Percentiles rank a stretch among this genome's conserved stretches.
These are phyloP conservation scores for Artomyces pyxidatus DNA, from an alignment of 768 basidiomycete species.

Conservation along the genomic window DNA sequence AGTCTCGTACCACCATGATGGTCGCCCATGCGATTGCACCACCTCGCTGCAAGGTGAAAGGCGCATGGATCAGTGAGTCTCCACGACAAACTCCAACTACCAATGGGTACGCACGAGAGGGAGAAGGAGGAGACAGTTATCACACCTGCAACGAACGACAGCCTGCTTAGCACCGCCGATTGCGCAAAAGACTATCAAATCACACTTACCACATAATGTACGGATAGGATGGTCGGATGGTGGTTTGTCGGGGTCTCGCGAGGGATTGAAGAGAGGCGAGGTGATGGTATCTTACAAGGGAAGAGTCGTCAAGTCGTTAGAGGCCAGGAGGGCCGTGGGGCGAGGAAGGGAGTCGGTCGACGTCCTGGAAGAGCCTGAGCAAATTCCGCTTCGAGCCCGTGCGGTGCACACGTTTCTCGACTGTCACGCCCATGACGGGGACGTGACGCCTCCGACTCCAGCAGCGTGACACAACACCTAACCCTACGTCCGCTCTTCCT, in stretches of 20 bases:
- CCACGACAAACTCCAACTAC: not conserved
- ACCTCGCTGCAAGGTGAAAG: slow-evolving; percentile 38
- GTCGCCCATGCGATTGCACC: slow-evolving; percentile 68
- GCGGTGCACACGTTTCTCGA: not conserved
- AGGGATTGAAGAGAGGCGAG: not conserved
- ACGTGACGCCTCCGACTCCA: no score
- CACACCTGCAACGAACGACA: slow-evolving; percentile 44
- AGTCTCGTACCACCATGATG: slow-evolving; percentile 44
- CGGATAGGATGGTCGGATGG: no score
- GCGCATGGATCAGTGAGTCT: slow-evolving; percentile 3
- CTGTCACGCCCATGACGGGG: not conserved
- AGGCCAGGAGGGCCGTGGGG: not conserved
- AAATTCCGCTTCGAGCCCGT: not conserved
- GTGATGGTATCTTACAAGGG: not conserved
- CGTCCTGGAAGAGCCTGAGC: not conserved
- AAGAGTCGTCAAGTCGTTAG: not conserved
- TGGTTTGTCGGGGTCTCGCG: not conserved
- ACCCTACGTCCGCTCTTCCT: not conserved
- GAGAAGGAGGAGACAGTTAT: slow-evolving; percentile 68
- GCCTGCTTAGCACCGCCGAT: not conserved
- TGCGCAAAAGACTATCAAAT: not conserved
- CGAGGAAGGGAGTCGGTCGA: not conserved
- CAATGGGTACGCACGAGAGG: slow-evolving; percentile 46
- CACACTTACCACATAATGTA: not conserved
- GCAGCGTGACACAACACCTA: not conserved